Conservation (phyloP, 2,329 filamentous ascomycete genomes). For the Elsinoe batatas region DNA sequence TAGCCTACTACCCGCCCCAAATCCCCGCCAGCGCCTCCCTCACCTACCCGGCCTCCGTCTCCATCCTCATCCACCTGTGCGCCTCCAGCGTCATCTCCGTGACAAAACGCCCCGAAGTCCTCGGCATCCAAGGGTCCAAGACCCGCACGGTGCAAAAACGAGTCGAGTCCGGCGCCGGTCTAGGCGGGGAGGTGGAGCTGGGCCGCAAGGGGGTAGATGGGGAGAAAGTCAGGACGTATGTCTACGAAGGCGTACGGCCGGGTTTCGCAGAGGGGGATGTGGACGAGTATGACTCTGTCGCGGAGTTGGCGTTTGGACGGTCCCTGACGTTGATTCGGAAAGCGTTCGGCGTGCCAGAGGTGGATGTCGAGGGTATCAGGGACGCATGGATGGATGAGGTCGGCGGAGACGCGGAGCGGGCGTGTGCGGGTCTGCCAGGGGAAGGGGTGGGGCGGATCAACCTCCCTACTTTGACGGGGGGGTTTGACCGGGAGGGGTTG, state of each 20-base stretch:
- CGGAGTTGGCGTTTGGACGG: conserved; percentile 59
- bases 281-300: conserved; percentile 56
- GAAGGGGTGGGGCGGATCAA: conserved; percentile 22
- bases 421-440: background rate
- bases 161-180: conserved; percentile 42
- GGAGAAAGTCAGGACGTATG: conserved; percentile 31
- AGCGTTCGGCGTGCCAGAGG: conserved; percentile 44
- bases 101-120: conserved; percentile 37
- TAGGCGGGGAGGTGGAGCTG: conserved; percentile 37
- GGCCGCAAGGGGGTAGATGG: conserved; percentile 25
- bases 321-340: conserved; percentile 50
- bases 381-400: conserved; percentile 25
- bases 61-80: conserved; percentile 50
- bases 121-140: conserved; percentile 44
- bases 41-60: conserved; percentile 34
- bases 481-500: conserved; percentile 34
- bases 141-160: conserved; percentile 38
- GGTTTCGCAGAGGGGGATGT: conserved; percentile 65
- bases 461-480: conserved; percentile 38
- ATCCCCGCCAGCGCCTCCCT: conserved; percentile 44
- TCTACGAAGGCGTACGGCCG: conserved; percentile 46
- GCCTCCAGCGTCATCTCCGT: conserved; percentile 39
- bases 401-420: background rate
- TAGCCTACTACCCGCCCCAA: conserved; percentile 53
- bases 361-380: conserved; percentile 36